A percentile compares a stretch with the other conserved stretches of the same genome.
Conservation (phyloP, 306 rosid genomes). For the Vigna unguiculata region DNA sequence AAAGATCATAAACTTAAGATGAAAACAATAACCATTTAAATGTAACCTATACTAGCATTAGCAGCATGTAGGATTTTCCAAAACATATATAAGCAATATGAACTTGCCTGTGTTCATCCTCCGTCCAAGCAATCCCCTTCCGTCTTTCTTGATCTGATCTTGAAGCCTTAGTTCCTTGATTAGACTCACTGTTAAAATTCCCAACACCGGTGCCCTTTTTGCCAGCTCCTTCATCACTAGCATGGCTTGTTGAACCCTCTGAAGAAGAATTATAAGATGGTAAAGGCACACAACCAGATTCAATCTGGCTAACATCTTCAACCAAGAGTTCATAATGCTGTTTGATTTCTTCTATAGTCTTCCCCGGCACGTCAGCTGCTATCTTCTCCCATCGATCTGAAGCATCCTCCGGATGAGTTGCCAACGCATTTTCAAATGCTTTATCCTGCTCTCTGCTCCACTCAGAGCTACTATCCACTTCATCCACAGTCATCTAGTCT, state of each 20-base stretch:
- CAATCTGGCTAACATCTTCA: slow-evolving; percentile 81
- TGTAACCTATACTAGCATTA: slow-evolving; percentile 25
- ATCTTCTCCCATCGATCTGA: slow-evolving; percentile 94
- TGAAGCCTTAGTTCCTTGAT: slow-evolving; percentile 82
- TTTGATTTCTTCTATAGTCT: slow-evolving; percentile 77
- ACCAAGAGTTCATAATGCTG: slow-evolving; percentile 83
- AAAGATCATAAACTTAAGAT: slow-evolving; percentile 21
- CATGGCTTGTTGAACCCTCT: slow-evolving; percentile 77
- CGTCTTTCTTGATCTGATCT: slow-evolving; percentile 96
- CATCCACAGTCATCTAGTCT: slow-evolving; percentile 74
- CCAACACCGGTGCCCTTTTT: slow-evolving; percentile 69
- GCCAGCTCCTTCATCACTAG: slow-evolving; percentile 77
- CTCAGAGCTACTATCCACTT: slow-evolving; percentile 67
- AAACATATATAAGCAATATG: slow-evolving; percentile 22
- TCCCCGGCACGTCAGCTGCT: slow-evolving; percentile 80
- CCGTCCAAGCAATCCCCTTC: slow-evolving; percentile 99
- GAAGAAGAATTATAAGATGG: slow-evolving; percentile 84
- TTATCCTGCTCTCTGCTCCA: slow-evolving; percentile 95
- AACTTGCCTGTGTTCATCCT: slow-evolving; percentile 93
- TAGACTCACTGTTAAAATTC: slow-evolving; percentile 63
- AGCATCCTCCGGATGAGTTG: slow-evolving; percentile 71
- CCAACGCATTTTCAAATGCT: slow-evolving; percentile 91
- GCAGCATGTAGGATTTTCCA: slow-evolving; percentile 13
- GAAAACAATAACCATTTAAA: slow-evolving; percentile 28
- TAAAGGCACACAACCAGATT: slow-evolving; percentile 85